Conservation (phyloP, 352 stramenopile genomes). For the Phytophthora kernoviae region DNA sequence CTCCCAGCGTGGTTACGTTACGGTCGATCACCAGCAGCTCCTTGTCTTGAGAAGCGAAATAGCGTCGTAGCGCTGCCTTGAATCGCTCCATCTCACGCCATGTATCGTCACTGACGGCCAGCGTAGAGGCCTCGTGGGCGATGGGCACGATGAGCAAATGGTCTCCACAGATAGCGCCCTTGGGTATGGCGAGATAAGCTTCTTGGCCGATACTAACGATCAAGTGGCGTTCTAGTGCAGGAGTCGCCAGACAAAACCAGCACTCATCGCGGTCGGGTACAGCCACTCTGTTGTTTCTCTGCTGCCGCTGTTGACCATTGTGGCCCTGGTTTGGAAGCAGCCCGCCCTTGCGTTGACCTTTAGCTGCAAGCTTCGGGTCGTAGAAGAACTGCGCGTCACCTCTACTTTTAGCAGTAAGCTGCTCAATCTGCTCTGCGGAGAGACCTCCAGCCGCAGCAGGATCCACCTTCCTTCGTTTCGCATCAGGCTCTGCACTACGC, state of each 20-base stretch:
- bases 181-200: slow-evolving; percentile 82
- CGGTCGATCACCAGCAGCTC: slow-evolving; percentile 80
- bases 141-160: slow-evolving; percentile 83
- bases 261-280: slow-evolving; percentile 75
- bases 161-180: slow-evolving; percentile 77
- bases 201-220: slow-evolving; percentile 85
- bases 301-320: slow-evolving; percentile 15
- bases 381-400: slow-evolving; percentile 73
- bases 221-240: slow-evolving; percentile 77
- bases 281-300: slow-evolving; percentile 27
- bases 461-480: slow-evolving; percentile 53
- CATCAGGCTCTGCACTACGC: slow-evolving; percentile 23
- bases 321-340: slow-evolving; percentile 35
- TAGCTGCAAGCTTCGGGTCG: slow-evolving; percentile 63
- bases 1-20: slow-evolving; percentile 73
- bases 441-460: slow-evolving; percentile 31
- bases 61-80: slow-evolving; percentile 59
- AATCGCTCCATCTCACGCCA: slow-evolving; percentile 71
- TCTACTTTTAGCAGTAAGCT: slow-evolving; percentile 57
- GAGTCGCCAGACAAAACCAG: slow-evolving; percentile 86
- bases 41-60: slow-evolving; percentile 70
- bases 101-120: slow-evolving; percentile 46
- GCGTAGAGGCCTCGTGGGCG: slow-evolving; percentile 66
- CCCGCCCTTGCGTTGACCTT: slow-evolving; percentile 53
- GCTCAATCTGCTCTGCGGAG: slow-evolving; percentile 67